Conservation (phyloP, 495 filamentous ascomycete species). For the Podospora anserina region DNA sequence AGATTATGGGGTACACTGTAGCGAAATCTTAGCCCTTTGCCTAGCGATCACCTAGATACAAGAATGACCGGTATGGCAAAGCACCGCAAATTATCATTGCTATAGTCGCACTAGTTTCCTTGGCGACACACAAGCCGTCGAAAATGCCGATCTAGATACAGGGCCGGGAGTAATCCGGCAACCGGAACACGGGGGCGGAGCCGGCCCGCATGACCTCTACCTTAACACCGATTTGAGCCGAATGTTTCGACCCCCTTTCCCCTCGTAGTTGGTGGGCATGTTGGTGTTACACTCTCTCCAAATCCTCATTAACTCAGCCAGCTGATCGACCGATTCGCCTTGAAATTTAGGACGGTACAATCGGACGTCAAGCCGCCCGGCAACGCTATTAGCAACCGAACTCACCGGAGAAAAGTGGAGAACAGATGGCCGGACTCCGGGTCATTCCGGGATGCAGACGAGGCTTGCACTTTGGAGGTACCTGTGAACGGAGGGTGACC, state of each 20-base stretch:
- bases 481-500: background rate
- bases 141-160: conserved; percentile 3
- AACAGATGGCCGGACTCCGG: conserved; percentile 8
- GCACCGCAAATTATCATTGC: no score
- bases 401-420: conserved; percentile 2
- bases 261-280: background rate
- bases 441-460: conserved; percentile 1
- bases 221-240: background rate
- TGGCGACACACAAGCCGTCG: conserved; percentile 8
- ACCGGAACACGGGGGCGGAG: background rate
- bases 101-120: background rate
- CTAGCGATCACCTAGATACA: no score
- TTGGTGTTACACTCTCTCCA: background rate
- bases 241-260: background rate
- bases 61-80: no score
- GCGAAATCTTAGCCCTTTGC: no score
- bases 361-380: background rate
- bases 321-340: background rate
- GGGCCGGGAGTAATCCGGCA: background rate
- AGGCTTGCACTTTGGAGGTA: background rate
- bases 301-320: background rate
- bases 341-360: background rate
- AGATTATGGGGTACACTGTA: no score
- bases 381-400: background rate
- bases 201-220: background rate